Percentiles rank a stretch among this genome's conserved stretches.
Evolutionary conservation across 2,329 filamentous ascomycete species (phyloP).

Genomic region (Alternaria infectoria): DNA sequence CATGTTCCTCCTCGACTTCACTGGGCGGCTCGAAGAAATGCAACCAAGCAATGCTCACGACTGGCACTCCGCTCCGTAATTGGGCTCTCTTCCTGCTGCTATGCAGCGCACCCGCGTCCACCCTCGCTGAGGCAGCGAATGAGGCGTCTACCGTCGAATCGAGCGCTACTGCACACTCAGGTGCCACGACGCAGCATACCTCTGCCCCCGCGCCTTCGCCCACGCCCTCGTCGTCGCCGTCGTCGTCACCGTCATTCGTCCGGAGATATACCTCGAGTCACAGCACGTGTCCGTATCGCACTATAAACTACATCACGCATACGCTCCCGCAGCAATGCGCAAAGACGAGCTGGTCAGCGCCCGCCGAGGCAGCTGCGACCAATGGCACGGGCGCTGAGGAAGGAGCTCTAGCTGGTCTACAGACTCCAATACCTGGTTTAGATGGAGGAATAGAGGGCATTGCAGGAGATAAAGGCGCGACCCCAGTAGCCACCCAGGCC

Average conservation of each 20-base stretch:
- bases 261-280: conserved; percentile 40
- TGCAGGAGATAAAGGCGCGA: neutral
- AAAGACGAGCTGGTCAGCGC: conserved; percentile 62
- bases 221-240: conserved; percentile 6
- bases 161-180: conserved; percentile 34
- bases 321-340: conserved; percentile 78
- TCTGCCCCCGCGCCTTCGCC: conserved; percentile 17
- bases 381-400: conserved; percentile 17
- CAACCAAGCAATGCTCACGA: conserved; percentile 48
- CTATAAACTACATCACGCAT: conserved; percentile 83
- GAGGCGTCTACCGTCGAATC: conserved; percentile 29
- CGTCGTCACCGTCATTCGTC: conserved; percentile 5
- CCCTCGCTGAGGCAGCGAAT: conserved; percentile 41
- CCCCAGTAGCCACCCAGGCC: conserved; percentile 6
- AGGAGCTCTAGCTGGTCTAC: conserved; percentile 16
- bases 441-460: conserved; percentile 13
- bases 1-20: conserved; percentile 20
- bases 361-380: conserved; percentile 18
- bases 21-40: conserved; percentile 39
- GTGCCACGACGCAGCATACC: conserved; percentile 24
- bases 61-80: conserved; percentile 47
- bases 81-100: conserved; percentile 44
- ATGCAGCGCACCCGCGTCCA: conserved; percentile 38
- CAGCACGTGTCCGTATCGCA: conserved; percentile 60
- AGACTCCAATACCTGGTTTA: conserved; percentile 14